phyloP scores from a whole-genome alignment of 345 rosid species.

The Atalantia buxifolia region DNA sequence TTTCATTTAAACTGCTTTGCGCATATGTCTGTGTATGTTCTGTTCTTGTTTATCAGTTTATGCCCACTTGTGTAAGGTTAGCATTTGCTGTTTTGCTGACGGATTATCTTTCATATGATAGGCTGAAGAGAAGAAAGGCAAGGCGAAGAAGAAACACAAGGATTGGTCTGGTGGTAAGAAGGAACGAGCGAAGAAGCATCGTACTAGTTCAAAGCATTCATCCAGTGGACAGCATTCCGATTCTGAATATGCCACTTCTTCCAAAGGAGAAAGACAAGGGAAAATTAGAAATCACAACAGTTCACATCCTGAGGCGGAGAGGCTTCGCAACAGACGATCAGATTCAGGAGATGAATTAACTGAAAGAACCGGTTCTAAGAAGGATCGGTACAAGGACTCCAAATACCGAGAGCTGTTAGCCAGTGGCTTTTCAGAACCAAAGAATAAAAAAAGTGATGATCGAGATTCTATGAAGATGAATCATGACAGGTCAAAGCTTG shows the following conservation, averaged over 20 bases:
- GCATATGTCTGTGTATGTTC: not conserved
- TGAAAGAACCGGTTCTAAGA: constrained; percentile 33
- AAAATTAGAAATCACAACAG: constrained; percentile 23
- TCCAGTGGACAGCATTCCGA: constrained; percentile 28
- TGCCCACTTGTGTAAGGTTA: not conserved
- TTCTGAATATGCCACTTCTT: constrained; percentile 32
- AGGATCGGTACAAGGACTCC: constrained; percentile 16
- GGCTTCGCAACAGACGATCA: constrained; percentile 20
- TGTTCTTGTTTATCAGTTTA: not conserved
- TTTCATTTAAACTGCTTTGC: no score
- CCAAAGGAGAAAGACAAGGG: constrained; percentile 24
- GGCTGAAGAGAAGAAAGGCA: constrained; percentile 47
- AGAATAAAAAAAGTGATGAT: constrained; percentile 23
- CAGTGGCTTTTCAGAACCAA: constrained; percentile 13
- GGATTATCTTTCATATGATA: constrained; percentile 24
- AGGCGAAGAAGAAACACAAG: constrained; percentile 42
- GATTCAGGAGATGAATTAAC: constrained; percentile 41
- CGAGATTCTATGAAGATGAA: constrained; percentile 30
- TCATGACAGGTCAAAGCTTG: constrained; percentile 33
- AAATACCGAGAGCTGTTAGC: constrained; percentile 37
- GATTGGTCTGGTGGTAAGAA: constrained; percentile 38
- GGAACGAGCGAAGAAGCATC: constrained; percentile 32
- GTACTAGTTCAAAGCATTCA: constrained; percentile 38
- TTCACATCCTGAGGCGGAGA: constrained; percentile 31
- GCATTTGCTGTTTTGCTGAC: not conserved